phyloP scores from a whole-genome alignment of 2,329 filamentous ascomycete species.

The Venturia carpophila region DNA sequence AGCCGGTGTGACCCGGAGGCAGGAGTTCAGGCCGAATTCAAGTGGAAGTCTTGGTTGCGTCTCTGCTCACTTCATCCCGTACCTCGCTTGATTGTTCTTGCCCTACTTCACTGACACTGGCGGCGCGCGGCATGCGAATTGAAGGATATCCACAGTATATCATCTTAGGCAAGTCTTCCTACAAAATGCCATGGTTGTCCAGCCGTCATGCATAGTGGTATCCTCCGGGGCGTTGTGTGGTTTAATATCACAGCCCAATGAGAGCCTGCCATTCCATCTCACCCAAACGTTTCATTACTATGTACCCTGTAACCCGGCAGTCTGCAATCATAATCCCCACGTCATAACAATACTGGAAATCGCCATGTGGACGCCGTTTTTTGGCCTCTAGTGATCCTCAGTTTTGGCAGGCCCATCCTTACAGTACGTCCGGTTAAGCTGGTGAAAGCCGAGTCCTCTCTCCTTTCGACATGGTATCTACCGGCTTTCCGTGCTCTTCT shows the following conservation, averaged over 20 bases:
- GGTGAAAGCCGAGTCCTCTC: neutral
- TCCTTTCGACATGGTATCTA: neutral
- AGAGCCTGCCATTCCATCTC: neutral
- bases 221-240: neutral
- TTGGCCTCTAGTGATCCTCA: neutral
- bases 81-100: neutral
- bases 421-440: neutral
- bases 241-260: slow-evolving; percentile 3
- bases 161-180: neutral
- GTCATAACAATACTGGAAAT: neutral
- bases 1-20: neutral
- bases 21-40: neutral
- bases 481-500: neutral
- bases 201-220: neutral
- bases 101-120: neutral
- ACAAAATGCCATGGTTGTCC: neutral
- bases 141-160: neutral
- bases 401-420: neutral
- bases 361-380: neutral
- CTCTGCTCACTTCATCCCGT: neutral
- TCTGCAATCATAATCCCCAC: neutral
- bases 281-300: neutral
- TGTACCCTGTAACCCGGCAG: neutral
- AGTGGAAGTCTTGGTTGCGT: neutral
- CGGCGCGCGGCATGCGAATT: neutral